Percentiles rank a stretch among this genome's conserved stretches.
Evolutionary conservation across 768 basidiomycete genomes (phyloP).

Genomic region (Porphyrellus cyaneotinctus): DNA sequence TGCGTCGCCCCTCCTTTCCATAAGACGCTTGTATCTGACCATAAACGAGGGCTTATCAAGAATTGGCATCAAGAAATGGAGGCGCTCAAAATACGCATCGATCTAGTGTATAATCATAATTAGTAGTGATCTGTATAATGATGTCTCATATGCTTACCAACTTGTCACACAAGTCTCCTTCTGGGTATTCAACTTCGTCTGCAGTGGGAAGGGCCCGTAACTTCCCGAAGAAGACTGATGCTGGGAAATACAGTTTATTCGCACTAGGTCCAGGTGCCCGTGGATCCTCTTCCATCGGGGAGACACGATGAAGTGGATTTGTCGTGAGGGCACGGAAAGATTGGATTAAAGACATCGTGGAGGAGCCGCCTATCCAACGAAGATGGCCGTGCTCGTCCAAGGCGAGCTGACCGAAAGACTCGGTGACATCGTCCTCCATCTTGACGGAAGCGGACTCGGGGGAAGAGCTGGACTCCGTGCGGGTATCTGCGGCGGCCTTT

Average conservation of each 20-base stretch:
- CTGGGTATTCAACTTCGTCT: conserved; percentile 85
- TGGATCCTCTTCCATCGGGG: conserved; percentile 82
- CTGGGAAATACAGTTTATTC: conserved; percentile 86
- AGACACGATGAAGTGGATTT: conserved; percentile 70
- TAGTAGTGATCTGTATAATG: conserved; percentile 14
- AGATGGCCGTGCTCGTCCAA: conserved; percentile 87
- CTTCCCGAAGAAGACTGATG: conserved; percentile 84
- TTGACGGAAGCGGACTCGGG: conserved; percentile 34
- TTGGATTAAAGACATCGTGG: conserved; percentile 88
- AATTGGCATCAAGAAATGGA: conserved; percentile 86
- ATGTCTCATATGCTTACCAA: conserved; percentile 49
- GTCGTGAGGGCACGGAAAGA: conserved; percentile 77
- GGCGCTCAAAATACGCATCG: conserved; percentile 79
- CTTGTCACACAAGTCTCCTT: conserved; percentile 81
- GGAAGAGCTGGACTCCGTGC: conserved; percentile 32
- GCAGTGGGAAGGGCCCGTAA: conserved; percentile 75
- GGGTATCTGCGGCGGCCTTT: conserved; percentile 34
- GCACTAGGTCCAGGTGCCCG: conserved; percentile 72
- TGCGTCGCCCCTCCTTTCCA: conserved; percentile 61
- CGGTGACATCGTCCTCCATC: conserved; percentile 68
- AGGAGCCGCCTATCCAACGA: conserved; percentile 90
- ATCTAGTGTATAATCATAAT: conserved; percentile 47
- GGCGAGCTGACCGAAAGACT: conserved; percentile 83
- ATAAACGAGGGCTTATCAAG: conserved; percentile 84
- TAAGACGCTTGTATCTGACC: conserved; percentile 62